These are phyloP conservation scores for Colletotrichum sp. DNA, from an alignment of 2,329 filamentous ascomycete species.

Conservation along the genomic window DNA sequence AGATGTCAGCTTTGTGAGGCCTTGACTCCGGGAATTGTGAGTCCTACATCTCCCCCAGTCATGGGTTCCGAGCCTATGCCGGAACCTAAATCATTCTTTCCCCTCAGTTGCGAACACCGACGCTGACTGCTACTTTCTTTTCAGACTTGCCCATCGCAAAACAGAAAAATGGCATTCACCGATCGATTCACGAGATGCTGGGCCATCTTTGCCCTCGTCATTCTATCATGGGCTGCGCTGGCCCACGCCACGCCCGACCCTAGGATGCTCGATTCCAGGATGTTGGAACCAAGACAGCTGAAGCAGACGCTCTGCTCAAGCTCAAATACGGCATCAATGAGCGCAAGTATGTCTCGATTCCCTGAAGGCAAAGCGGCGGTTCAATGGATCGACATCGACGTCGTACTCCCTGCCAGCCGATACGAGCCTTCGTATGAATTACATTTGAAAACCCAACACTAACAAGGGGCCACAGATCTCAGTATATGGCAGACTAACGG, in stretches of 20 bases:
- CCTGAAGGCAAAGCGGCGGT: not conserved
- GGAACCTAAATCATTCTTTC: not conserved
- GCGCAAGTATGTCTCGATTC: conserved; percentile 32
- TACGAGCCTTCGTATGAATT: not conserved
- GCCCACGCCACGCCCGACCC: conserved; percentile 9
- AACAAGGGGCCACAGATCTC: conserved; percentile 41
- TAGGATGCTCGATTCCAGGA: not conserved
- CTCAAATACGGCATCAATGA: conserved; percentile 39
- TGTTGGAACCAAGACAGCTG: conserved; percentile 22
- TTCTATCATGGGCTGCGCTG: conserved; percentile 27
- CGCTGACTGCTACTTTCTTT: not conserved
- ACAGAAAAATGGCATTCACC: conserved; percentile 24
- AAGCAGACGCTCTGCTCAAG: conserved; percentile 35
- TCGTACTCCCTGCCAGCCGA: not conserved
- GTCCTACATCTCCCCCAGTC: not conserved
- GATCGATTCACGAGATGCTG: conserved; percentile 23
- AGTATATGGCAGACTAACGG: conserved; percentile 73
- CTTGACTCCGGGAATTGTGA: conserved; percentile 1
- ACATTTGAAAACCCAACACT: not conserved
- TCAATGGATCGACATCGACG: not conserved
- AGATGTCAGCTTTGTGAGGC: conserved; percentile 17
- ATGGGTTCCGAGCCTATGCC: not conserved
- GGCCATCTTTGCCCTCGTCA: conserved; percentile 28
- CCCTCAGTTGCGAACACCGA: not conserved
- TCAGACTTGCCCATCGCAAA: not conserved